These are phyloP conservation scores for Pythium aristosporum DNA, from an alignment of 352 stramenopile genomes.

Conservation along the genomic window DNA sequence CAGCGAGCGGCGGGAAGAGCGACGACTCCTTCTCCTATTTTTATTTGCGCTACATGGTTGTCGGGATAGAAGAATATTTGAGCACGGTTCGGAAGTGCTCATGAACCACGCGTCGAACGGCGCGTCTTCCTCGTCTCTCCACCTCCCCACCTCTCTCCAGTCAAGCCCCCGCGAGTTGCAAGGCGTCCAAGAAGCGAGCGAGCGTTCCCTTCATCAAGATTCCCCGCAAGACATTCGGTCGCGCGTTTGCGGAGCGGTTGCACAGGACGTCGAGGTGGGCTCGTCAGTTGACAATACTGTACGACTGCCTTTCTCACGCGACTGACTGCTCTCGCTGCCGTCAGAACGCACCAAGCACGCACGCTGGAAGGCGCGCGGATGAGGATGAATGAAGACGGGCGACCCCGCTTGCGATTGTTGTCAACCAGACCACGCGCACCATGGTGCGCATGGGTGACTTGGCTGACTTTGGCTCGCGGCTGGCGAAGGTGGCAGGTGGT, in stretches of 20 bases:
- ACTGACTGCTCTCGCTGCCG: not conserved
- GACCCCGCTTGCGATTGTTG: not conserved
- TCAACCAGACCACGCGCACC: too few species aligned
- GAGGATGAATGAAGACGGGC: not conserved
- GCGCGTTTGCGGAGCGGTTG: too few species aligned
- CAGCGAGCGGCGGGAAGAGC: slow-evolving; percentile 4
- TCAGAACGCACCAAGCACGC: not conserved
- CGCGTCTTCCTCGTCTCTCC: too few species aligned
- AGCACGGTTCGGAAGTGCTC: slow-evolving; percentile 24
- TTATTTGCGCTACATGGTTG: slow-evolving; percentile 29
- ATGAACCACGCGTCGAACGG: slow-evolving; percentile 7
- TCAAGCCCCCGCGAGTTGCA: not conserved
- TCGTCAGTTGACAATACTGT: slow-evolving; percentile 10
- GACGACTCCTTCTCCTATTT: slow-evolving; percentile 23
- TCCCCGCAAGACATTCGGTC: too few species aligned
- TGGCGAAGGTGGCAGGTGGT: too few species aligned
- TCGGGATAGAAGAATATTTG: slow-evolving; percentile 23
- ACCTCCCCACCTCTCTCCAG: not conserved
- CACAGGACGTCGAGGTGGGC: not conserved
- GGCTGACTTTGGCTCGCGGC: too few species aligned
- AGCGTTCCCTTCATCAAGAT: too few species aligned
- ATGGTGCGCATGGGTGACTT: too few species aligned
- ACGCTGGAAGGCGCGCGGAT: not conserved
- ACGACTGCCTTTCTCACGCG: not conserved
- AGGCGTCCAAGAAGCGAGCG: too few species aligned